Base-by-base conservation (phyloP, 176 grass and related monocot species). In the Musa troglodytarum region DNA sequence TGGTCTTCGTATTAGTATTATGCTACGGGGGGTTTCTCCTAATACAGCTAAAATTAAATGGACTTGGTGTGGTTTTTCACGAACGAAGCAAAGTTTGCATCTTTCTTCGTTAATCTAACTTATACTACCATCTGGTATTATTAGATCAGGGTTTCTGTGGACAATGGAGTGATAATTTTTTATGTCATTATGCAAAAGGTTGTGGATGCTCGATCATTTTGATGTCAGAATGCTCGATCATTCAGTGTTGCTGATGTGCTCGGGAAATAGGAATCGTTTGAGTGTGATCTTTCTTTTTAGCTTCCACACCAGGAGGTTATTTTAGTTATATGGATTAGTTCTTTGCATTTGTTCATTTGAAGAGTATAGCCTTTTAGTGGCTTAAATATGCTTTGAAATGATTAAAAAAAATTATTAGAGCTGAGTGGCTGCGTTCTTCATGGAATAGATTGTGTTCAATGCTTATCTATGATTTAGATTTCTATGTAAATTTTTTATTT, bases 311-410 rank as follows among this genome's bases (percentile, higher is more conserved):
- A 34, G 12, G 3, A 43, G 34, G 34, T 6, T 29, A 11, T 26
- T 66, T 66, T 66, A 12, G 65, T 17, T 23, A 16, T 34, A 34
- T 14, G 65, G 26, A 26, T 34, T 68, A 96, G 93, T 92, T 54
- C 2, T 54, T 59, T 12, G 8, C 8, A 14, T 65, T 65, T 63
- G n/a, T 34, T 57, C 34, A 8, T 67, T 72, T 3, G 12, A 55
- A 54, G 61, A 54, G 13, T 0, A 15, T 69, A 11, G 63, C 51
- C 29, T 52, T 70, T 16, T 63, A 22, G n/a, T 59, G 12, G 11
- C 53, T 68, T 59, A 52, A 52, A 29, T n/a, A 50, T 50, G 19
- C 1, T 7, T 23, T 23, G 1, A 24, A 65, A 8, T 23, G 68
- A 24, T 2, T 66, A 68, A 49, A 43, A 43, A 29, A 43, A 43